These are phyloP conservation scores for Saraca asoca DNA, from an alignment of 331 rosid species.

Conservation along the genomic window DNA sequence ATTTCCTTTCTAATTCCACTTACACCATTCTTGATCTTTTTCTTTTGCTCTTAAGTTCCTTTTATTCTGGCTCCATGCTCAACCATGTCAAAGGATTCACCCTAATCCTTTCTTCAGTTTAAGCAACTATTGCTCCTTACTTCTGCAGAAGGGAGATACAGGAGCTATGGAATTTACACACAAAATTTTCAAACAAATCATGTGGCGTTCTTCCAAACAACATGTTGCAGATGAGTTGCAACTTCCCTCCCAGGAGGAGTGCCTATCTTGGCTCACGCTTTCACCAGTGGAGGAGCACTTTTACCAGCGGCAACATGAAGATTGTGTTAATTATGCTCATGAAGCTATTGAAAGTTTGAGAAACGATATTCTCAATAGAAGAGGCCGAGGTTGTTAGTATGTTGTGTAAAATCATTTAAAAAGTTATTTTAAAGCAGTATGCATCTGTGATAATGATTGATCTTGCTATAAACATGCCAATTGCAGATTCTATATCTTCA, in stretches of 20 bases:
- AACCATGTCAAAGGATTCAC: no score
- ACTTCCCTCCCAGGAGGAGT: slow-evolving; percentile 93
- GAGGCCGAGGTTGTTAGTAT: slow-evolving; percentile 59
- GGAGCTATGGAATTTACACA: slow-evolving; percentile 82
- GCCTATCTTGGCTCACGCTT: slow-evolving; percentile 81
- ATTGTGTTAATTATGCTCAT: slow-evolving; percentile 78
- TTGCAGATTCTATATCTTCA: slow-evolving; percentile 53
- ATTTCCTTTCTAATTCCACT: no score
- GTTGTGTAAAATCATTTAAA: slow-evolving; percentile 33
- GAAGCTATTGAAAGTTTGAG: slow-evolving; percentile 80
- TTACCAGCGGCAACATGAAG: slow-evolving; percentile 96
- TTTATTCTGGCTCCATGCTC: no score
- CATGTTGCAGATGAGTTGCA: slow-evolving; percentile 86
- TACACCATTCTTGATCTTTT: no score
- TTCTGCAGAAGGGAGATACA: slow-evolving; percentile 75
- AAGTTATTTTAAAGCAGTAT: slow-evolving; percentile 36
- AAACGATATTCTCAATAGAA: slow-evolving; percentile 65
- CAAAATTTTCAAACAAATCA: slow-evolving; percentile 73
- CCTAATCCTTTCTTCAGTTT: neutral
- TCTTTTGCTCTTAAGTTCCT: no score
- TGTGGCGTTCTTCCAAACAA: slow-evolving; percentile 93
- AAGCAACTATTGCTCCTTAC: slow-evolving; percentile 9
- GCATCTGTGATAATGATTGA: slow-evolving; percentile 31
- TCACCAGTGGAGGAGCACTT: slow-evolving; percentile 93
- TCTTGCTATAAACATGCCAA: slow-evolving; percentile 42